Evolutionary conservation across 2,329 filamentous ascomycete genomes (phyloP).

Genomic region (Pleoardoris graminearum): DNA sequence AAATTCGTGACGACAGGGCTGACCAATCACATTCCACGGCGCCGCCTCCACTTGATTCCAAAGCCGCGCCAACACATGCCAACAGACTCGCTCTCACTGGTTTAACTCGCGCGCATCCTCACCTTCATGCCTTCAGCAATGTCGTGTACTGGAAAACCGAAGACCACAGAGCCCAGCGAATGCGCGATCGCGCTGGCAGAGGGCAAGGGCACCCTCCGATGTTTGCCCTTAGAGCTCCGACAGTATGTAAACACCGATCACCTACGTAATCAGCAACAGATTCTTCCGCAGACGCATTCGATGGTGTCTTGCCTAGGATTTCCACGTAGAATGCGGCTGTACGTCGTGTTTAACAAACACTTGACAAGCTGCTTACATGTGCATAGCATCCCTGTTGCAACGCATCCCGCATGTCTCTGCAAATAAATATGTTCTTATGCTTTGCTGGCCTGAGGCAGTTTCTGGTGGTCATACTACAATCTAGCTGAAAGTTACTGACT

Average conservation of each 20-base stretch:
- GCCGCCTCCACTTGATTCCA: neutral
- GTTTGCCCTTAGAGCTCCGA: constrained; percentile 13
- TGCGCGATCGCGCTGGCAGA: neutral
- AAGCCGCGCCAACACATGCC: neutral
- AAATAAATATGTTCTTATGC: too few relatives aligned
- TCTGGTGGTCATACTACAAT: neutral
- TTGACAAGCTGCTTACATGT: too few relatives aligned
- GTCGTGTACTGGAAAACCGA: neutral
- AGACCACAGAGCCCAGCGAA: neutral
- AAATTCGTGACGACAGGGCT: neutral
- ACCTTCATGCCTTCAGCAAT: neutral
- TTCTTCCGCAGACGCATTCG: neutral
- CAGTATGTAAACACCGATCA: constrained; percentile 4
- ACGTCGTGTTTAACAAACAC: too few relatives aligned
- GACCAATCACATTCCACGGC: neutral
- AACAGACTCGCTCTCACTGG: neutral
- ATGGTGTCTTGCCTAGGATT: too few relatives aligned
- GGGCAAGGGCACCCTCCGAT: constrained; percentile 5
- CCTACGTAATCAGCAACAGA: neutral
- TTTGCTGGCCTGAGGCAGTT: neutral
- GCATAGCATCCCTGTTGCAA: too few relatives aligned
- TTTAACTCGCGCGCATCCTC: neutral
- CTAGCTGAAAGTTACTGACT: neutral
- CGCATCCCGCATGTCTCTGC: too few relatives aligned
- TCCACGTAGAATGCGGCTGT: too few relatives aligned